phyloP scores from a whole-genome alignment of 2,329 filamentous ascomycete genomes.

The Talaromyces sp. region DNA sequence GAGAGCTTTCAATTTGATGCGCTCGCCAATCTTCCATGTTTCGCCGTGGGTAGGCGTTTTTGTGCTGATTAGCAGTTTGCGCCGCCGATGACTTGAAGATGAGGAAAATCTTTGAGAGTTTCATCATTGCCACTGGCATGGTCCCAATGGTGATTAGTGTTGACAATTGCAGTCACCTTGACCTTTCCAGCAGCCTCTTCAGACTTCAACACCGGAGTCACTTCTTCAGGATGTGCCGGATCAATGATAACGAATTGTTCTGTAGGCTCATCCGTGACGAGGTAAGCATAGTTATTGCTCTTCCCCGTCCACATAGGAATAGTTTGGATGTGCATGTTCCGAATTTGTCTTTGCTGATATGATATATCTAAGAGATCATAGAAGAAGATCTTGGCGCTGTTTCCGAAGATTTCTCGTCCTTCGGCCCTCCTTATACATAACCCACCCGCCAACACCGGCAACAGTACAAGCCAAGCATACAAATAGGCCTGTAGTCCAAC shows the following conservation, averaged over 20 bases:
- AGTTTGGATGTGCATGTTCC: slow-evolving; percentile 51
- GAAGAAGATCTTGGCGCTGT: too few species aligned
- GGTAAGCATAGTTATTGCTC: slow-evolving; percentile 53
- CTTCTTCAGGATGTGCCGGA: slow-evolving; percentile 51
- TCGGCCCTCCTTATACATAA: too few species aligned
- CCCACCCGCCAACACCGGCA: too few species aligned
- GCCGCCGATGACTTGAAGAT: slow-evolving; percentile 78
- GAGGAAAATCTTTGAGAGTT: slow-evolving; percentile 59
- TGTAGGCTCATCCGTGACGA: slow-evolving; percentile 49
- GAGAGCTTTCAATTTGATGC: slow-evolving; percentile 76
- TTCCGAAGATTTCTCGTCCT: too few species aligned
- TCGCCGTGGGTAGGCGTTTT: slow-evolving; percentile 71
- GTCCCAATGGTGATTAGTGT: slow-evolving; percentile 95
- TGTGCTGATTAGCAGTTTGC: slow-evolving; percentile 75
- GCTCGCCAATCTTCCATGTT: slow-evolving; percentile 74
- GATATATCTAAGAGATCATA: too few species aligned
- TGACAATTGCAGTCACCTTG: slow-evolving; percentile 84
- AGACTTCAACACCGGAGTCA: slow-evolving; percentile 66
- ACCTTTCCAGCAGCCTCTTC: slow-evolving; percentile 68
- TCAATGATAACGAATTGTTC: slow-evolving; percentile 52
- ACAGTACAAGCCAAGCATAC: too few species aligned
- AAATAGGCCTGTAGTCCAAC: too few species aligned
- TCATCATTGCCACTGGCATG: slow-evolving; percentile 89
- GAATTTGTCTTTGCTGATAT: slow-evolving; percentile 12
- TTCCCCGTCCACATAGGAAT: slow-evolving; percentile 51